Conservation (phyloP, 2,329 filamentous ascomycete species). For the Arthrobotrys entomopaga region DNA sequence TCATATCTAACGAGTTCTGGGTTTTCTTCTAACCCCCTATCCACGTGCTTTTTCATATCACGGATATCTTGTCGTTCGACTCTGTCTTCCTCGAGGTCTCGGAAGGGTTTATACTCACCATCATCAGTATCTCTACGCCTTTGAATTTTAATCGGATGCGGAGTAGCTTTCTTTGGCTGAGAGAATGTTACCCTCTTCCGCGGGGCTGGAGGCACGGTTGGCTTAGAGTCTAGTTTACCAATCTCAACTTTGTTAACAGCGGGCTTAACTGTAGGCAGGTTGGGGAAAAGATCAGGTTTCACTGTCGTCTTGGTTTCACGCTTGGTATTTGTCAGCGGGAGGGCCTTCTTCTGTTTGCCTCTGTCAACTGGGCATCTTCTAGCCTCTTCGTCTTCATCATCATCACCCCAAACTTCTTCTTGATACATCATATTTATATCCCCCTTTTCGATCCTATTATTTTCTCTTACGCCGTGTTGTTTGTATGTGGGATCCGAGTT, state of each 20-base stretch:
- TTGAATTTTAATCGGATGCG: conserved; percentile 12
- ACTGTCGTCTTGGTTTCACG: background rate
- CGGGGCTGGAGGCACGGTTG: background rate
- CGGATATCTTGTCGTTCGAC: conserved; percentile 20
- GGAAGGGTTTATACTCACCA: conserved; percentile 23
- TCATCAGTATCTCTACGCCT: conserved; percentile 1
- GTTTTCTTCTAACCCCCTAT: conserved; percentile 3
- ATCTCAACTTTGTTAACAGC: background rate
- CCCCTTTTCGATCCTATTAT: conserved; percentile 41
- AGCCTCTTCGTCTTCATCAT: background rate
- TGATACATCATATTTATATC: conserved; percentile 32
- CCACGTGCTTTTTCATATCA: conserved; percentile 25
- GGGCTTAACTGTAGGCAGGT: too few species aligned
- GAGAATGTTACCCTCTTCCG: conserved; percentile 13
- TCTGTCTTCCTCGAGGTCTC: conserved; percentile 34
- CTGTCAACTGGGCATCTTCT: background rate
- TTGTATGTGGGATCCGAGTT: conserved; percentile 45
- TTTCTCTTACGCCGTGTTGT: conserved; percentile 37
- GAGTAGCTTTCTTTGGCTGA: background rate
- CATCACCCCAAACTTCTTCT: conserved; percentile 4
- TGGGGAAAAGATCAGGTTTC: too few species aligned
- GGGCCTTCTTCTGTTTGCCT: background rate
- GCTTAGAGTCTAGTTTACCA: background rate
- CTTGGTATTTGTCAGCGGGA: background rate
- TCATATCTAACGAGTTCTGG: background rate